Evolutionary conservation across 805 yeast genomes (phyloP).

Genomic region (Kluyveromyces nonfermentans): DNA sequence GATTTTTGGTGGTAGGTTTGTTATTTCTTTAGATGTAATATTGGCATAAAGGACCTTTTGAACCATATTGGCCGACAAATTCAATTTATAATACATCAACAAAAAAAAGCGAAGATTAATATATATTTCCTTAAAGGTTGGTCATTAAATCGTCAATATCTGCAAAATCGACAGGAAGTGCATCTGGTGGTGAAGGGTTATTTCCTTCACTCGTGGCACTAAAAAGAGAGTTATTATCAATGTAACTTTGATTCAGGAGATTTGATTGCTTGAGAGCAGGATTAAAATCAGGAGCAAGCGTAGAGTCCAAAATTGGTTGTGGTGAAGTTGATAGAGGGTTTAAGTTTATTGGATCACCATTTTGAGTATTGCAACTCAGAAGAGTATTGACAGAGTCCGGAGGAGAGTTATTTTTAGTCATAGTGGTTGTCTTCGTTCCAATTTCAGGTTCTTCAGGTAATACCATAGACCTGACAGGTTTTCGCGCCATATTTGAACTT

Average conservation of each 20-base stretch:
- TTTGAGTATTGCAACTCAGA: conserved; percentile 1
- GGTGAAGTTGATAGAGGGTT: background rate
- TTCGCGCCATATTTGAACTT: background rate
- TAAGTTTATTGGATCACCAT: background rate
- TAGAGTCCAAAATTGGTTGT: background rate
- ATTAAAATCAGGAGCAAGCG: background rate
- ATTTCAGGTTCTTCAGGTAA: background rate
- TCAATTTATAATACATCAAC: background rate
- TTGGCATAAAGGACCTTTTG: background rate
- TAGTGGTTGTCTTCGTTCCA: background rate
- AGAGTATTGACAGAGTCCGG: conserved; percentile 1
- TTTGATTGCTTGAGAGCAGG: background rate
- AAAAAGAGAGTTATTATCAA: conserved; percentile 3
- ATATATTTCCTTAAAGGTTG: conserved; percentile 9
- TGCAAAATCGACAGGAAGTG: conserved; percentile 12
- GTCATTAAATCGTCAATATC: conserved; percentile 26
- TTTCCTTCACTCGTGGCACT: conserved; percentile 1
- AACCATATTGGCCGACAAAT: background rate
- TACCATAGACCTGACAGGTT: conserved; percentile 1
- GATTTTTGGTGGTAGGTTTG: too few relatives aligned
- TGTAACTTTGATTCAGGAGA: background rate
- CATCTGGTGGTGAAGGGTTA: conserved; percentile 1
- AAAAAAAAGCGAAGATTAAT: background rate
- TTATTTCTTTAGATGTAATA: too few relatives aligned
- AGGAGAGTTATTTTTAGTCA: background rate